Evolutionary conservation across 495 filamentous ascomycete species (phyloP).

Genomic region (Annulohypoxylon nitens): DNA sequence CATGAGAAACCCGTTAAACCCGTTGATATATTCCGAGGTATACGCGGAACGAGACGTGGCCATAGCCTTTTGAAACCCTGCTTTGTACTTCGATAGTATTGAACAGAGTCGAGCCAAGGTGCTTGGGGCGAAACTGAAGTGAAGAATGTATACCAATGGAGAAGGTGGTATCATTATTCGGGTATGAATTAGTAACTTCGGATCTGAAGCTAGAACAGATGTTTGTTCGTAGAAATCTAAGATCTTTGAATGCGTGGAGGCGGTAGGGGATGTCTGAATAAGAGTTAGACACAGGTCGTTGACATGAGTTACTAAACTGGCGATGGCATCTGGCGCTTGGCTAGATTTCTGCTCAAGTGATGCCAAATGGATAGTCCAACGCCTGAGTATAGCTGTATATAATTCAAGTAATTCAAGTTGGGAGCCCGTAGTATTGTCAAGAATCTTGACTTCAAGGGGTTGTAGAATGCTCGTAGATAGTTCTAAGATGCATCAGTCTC

Average conservation of each 20-base stretch:
- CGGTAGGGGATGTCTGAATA: conserved; percentile 61
- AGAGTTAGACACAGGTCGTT: conserved; percentile 73
- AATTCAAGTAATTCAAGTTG: conserved; percentile 72
- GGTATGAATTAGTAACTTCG: conserved; percentile 62
- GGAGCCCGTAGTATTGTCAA: conserved; percentile 64
- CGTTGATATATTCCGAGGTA: conserved; percentile 68
- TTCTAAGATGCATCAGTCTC: conserved; percentile 58
- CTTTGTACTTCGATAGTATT: conserved; percentile 77
- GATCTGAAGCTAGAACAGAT: conserved; percentile 67
- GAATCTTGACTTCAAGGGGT: conserved; percentile 69
- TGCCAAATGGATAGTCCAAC: conserved; percentile 71
- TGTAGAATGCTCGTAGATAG: conserved; percentile 63
- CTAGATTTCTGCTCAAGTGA: conserved; percentile 45
- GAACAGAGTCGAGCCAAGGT: conserved; percentile 79
- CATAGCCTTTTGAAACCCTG: conserved; percentile 77
- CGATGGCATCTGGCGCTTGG: conserved; percentile 54
- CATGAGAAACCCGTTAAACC: conserved; percentile 90
- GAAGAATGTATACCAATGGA: conserved; percentile 75
- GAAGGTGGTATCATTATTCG: conserved; percentile 76
- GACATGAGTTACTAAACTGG: conserved; percentile 67
- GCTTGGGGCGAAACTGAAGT: conserved; percentile 72
- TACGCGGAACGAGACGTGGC: conserved; percentile 53
- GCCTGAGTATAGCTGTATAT: conserved; percentile 76
- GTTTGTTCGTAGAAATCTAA: conserved; percentile 77
- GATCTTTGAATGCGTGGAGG: conserved; percentile 63